These are phyloP conservation scores for Chytriomyces confervae DNA, from an alignment of 192 early-diverging fungal species.

Conservation along the genomic window DNA sequence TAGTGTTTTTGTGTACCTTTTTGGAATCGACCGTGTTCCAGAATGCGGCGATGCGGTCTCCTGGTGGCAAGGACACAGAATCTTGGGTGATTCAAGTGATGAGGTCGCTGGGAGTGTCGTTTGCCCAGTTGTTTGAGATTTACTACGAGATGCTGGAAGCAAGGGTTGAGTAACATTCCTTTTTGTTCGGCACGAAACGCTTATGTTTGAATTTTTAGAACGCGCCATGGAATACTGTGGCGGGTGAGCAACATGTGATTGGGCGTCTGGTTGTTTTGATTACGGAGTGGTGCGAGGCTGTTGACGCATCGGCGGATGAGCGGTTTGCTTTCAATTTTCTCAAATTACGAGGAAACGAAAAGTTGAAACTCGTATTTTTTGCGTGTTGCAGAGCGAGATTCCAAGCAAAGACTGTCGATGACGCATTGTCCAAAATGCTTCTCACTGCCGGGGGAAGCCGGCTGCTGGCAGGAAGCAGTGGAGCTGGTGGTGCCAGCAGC, in stretches of 20 bases:
- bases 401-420: conserved; percentile 27
- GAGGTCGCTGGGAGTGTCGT: conserved; percentile 21
- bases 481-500: not conserved
- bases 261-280: conserved; percentile 8
- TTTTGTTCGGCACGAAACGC: conserved; percentile 1
- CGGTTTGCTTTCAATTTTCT: not conserved
- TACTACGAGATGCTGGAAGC: conserved; percentile 36
- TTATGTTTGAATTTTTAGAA: conserved; percentile 1
- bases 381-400: conserved; percentile 15
- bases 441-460: not conserved
- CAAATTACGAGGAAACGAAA: not conserved
- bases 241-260: conserved; percentile 16
- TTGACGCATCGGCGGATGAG: conserved; percentile 7
- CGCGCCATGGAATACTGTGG: conserved; percentile 23
- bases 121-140: conserved; percentile 30
- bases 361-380: not conserved
- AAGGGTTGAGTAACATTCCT: not conserved
- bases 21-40: conserved; percentile 21
- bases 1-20: conserved; percentile 17
- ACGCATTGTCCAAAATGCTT: conserved; percentile 27
- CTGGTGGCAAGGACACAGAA: not conserved
- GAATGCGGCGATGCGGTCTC: not conserved
- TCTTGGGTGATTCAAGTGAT: conserved; percentile 27
- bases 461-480: not conserved
- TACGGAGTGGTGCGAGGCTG: conserved; percentile 20